Evolutionary conservation across 495 filamentous ascomycete genomes (phyloP), one percentile per base, ranked within the genome.

Genomic region (Clohesyomyces aquaticus): DNA sequence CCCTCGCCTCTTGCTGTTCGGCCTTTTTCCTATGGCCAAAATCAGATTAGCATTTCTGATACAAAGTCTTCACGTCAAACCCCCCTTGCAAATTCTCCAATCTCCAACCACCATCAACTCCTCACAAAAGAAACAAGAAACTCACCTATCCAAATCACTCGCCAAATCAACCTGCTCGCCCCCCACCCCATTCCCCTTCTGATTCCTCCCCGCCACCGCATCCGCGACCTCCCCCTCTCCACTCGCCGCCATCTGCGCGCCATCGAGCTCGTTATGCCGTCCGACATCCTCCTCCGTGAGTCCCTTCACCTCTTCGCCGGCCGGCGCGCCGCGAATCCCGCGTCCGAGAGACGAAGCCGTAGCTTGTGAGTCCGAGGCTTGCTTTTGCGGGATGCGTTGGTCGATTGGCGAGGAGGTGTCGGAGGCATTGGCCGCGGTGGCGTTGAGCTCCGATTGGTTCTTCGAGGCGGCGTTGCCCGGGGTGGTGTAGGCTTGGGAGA

Each of bases 21-120:
- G 71, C 75, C 59, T 78, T 79, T 72, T 79, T 79, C 54, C 76
- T 75, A 57, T n/a, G n/a, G n/a, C n/a, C 19, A 69, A 12, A 28
- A 11, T 21, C 28, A 55, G 41, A 12, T 66, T 45, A 66, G 54
- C 54, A 35, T 49, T n/a, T n/a, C n/a, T n/a, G n/a, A n/a, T n/a
- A n/a, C n/a, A n/a, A n/a, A n/a, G n/a, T n/a, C n/a, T n/a, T n/a
- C n/a, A n/a, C n/a, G n/a, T n/a, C n/a, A n/a, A n/a, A n/a, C n/a
- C n/a, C n/a, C n/a, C n/a, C n/a, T n/a, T n/a, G n/a, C n/a, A 51
- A 3, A 53, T 28, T 10, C 41, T 35, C 43, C 43, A 16, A 21
- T 21, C 6, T 38, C 42, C 23, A 53, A 3, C 21, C 55, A 42
- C 60, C 21, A 1, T 38, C 25, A 8, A 22, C 41, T 28, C 25